A percentile compares a stretch with the other conserved stretches of the same genome.
These are phyloP conservation scores for Ophiocordyceps camponoti-leonardi DNA, from an alignment of 2,329 filamentous ascomycete genomes.

Conservation along the genomic window DNA sequence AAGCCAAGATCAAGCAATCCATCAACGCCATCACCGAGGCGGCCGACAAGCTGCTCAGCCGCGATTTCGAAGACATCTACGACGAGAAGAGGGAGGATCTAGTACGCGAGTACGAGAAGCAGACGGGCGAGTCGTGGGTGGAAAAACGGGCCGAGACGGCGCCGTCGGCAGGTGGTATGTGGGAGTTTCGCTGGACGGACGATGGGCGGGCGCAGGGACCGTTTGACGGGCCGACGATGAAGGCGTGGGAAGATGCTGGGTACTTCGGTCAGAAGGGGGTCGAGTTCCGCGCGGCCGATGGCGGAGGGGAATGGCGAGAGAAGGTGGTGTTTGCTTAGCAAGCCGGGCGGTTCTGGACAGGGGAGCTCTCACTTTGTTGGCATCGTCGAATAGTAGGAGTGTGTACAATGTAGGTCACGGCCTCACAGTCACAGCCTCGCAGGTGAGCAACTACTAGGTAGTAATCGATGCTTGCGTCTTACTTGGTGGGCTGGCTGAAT, in stretches of 20 bases:
- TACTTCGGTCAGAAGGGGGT: slow-evolving; percentile 77
- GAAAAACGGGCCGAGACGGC: slow-evolving; percentile 17
- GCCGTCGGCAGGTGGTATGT: too few species aligned
- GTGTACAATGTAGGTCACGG: too few species aligned
- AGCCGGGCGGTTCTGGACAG: too few species aligned
- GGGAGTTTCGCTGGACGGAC: slow-evolving; percentile 90
- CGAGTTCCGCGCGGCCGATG: slow-evolving; percentile 49
- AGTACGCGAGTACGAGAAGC: slow-evolving; percentile 64
- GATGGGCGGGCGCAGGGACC: slow-evolving; percentile 67
- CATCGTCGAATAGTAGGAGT: too few species aligned
- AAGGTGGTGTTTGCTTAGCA: slow-evolving; percentile 31
- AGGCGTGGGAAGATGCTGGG: slow-evolving; percentile 76
- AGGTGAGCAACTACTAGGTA: too few species aligned
- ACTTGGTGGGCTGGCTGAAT: too few species aligned
- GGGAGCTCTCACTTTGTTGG: too few species aligned
- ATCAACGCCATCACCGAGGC: slow-evolving; percentile 78
- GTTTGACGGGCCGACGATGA: slow-evolving; percentile 73
- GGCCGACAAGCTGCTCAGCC: slow-evolving; percentile 68
- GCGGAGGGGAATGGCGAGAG: slow-evolving; percentile 35
- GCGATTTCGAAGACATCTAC: slow-evolving; percentile 82
- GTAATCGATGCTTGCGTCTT: too few species aligned
- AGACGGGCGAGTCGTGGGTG: slow-evolving; percentile 75
- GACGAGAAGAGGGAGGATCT: slow-evolving; percentile 73
- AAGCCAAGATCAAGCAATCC: slow-evolving; percentile 49
- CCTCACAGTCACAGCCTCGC: too few species aligned